Evolutionary conservation across 2,329 filamentous ascomycete genomes (phyloP), one percentile per base, ranked within the genome.

Genomic region (Diaporthe vexans): DNA sequence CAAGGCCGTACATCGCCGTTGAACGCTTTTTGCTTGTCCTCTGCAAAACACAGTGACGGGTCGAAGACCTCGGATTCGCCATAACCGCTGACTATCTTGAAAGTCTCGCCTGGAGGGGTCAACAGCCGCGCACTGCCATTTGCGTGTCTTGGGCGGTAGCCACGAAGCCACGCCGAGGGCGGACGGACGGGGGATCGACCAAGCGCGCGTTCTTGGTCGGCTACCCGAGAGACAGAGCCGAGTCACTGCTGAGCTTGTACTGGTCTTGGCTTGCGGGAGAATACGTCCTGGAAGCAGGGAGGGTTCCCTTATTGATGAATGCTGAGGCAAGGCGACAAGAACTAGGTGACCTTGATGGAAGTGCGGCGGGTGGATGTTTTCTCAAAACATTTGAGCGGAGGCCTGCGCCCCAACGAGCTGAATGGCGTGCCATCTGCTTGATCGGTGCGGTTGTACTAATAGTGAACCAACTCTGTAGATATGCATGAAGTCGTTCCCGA

Each of bases 401-500:
- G 52, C 11, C 46, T 35, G 1, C 17, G 6, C 13, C 2, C 17
- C 8, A 29, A 40, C 29, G 26, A 46, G n/a, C 26, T 57, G 17
- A 43, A 52, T 21, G 19, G 19, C 15, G 15, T 15, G 17, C 24
- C 37, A 10, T 37, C 52, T 51, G 19, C 46, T 26, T 67, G 48
- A 37, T 65, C 48, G 52, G 48, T 48, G 61, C 48, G 72, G 57
- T 40, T n/a, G 26, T 43, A 35, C n/a, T 17, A 19, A 33, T 65
- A 58, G 29, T 37, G 21, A 54, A 54, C 24, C 71, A 71, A 54
- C 13, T 40, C 35, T 37, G 54, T 24, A 69, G 48, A 35, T 70
- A 73, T 75, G 74, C 72, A 74, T 72, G 74, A 33, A 57, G 69
- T 74, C 46, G 52, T 69, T 69, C 52, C 51, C 56, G 48, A 57